A percentile compares a stretch with the other conserved stretches of the same genome.
Conservation (phyloP, 139 green algal species). For the Nannochloris sp. region DNA sequence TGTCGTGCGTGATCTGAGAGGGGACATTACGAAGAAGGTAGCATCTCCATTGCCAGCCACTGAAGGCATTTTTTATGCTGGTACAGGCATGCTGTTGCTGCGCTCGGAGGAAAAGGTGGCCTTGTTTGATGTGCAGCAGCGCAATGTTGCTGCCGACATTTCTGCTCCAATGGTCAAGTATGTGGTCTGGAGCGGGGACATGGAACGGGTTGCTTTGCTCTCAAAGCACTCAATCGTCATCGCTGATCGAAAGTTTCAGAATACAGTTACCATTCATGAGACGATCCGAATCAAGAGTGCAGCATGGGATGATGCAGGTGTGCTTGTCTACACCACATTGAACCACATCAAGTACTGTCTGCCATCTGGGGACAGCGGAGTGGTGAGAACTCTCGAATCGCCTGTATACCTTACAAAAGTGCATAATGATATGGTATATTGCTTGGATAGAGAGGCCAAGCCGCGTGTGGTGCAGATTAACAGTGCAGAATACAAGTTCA, state of each 20-base stretch:
- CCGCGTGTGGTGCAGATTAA: slow-evolving; percentile 83
- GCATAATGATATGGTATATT: slow-evolving; percentile 66
- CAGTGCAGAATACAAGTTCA: slow-evolving; percentile 97
- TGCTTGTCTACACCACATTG: slow-evolving; percentile 98
- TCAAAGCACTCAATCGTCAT: slow-evolving; percentile 97
- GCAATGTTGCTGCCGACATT: slow-evolving; percentile 75
- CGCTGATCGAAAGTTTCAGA: slow-evolving; percentile 81
- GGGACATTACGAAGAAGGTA: slow-evolving; percentile 88
- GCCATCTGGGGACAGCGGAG: slow-evolving; percentile 93
- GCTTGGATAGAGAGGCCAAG: slow-evolving; percentile 94
- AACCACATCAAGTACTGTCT: slow-evolving; percentile 99
- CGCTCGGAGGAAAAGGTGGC: slow-evolving; percentile 92
- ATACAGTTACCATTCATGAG: slow-evolving; percentile 89
- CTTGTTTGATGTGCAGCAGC: slow-evolving; percentile 97
- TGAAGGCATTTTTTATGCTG: slow-evolving; percentile 94
- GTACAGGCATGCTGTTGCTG: slow-evolving; percentile 89
- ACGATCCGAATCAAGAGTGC: slow-evolving; percentile 92
- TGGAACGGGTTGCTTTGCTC: slow-evolving; percentile 87
- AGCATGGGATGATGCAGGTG: slow-evolving; percentile 92
- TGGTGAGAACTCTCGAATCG: slow-evolving; percentile 93
- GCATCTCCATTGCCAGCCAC: slow-evolving; percentile 61
- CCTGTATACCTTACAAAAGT: slow-evolving; percentile 90
- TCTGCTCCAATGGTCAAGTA: slow-evolving; percentile 92
- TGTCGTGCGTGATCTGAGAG: slow-evolving; percentile 95
- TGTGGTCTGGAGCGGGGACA: slow-evolving; percentile 92